Evolutionary conservation across 2,329 filamentous ascomycete genomes (phyloP).

Genomic region (Ascochyta koolunga): DNA sequence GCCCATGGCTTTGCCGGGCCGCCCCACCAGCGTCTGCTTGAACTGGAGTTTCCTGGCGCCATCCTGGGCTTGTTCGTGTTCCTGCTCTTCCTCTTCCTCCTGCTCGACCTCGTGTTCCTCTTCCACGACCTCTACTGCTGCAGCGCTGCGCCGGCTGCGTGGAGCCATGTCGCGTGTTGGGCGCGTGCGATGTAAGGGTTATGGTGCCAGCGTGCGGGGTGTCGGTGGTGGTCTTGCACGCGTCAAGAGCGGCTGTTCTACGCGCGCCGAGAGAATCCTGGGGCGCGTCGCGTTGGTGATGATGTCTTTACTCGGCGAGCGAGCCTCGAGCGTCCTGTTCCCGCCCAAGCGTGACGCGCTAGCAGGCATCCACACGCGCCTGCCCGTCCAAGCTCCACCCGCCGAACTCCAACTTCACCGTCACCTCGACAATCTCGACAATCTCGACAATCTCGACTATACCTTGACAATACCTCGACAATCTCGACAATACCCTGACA

Average conservation of each 20-base stretch:
- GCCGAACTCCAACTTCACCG: background rate
- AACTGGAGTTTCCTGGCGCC: constrained; percentile 66
- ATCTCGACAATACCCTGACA: too few relatives aligned
- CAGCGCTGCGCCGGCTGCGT: constrained; percentile 48
- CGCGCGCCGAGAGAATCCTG: constrained; percentile 15
- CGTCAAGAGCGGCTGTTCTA: background rate
- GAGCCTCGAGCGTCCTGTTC: constrained; percentile 14
- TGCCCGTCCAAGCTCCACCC: constrained; percentile 13
- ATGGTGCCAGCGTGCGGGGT: constrained; percentile 2
- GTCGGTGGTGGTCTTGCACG: background rate
- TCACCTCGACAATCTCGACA: too few relatives aligned
- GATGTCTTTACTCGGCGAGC: constrained; percentile 5
- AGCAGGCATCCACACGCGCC: constrained; percentile 21
- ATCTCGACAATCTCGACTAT: too few relatives aligned
- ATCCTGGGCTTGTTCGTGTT: constrained; percentile 26
- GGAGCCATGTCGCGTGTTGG: constrained; percentile 45
- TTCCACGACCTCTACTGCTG: constrained; percentile 37
- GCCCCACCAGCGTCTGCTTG: constrained; percentile 87
- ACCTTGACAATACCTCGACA: too few relatives aligned
- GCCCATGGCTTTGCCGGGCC: constrained; percentile 85
- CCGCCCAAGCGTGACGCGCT: constrained; percentile 18
- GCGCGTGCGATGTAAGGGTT: constrained; percentile 26
- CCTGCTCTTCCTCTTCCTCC: constrained; percentile 29
- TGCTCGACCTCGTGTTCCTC: constrained; percentile 55
- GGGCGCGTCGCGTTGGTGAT: constrained; percentile 17